Base-by-base conservation (phyloP, 768 basidiomycete genomes). In the Hirschioporus abietinus region DNA sequence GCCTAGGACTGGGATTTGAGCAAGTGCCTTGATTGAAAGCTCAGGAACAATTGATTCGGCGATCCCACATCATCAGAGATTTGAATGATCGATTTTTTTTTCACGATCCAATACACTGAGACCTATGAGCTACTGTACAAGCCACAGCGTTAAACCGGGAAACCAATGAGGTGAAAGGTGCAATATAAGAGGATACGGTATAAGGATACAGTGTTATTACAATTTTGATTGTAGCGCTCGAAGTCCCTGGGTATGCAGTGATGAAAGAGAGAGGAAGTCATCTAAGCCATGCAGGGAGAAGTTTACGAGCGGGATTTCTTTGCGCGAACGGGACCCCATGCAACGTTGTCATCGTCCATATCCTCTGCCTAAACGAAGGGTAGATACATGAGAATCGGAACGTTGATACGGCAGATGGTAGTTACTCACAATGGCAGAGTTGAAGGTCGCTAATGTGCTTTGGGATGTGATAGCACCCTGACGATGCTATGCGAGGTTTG, bases 291-390 rank as follows among this genome's bases (percentile, higher is more conserved):
- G 12, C 42, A 20, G 42, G 42, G 42, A 15, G 12, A 20, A 15
- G 42, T 3, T 52, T 52, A 52, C 20, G 42, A 52, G 42, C 42
- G 42, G 12, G 42, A 52, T 61, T 61, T 61, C 60, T 61, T 61
- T 23, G 25, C 15, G 24, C 60, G 60, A 15, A 61, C 60, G 60
- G 60, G 60, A 61, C 60, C 60, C 60, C 60, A 61, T 12, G 60
- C 60, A 12, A 61, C 24, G 18, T 61, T 61, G 30, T 61, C 60
- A 34, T 61, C 60, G 17, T 61, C 60, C 25, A 61, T 61, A 61
- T 61, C 60, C 30, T 61, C 60, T 17, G 60, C 60, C 60, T 61
- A 34, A 61, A 61, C 2, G 42, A 52, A 5, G 30, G 30, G 30
- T 30, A 30, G 42, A 15, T 15, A 52, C 2, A 10, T 52, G 12